Evolutionary conservation across 306 rosid genomes (phyloP), one percentile per base, ranked within the genome.

Genomic region (Geum urbanum): DNA sequence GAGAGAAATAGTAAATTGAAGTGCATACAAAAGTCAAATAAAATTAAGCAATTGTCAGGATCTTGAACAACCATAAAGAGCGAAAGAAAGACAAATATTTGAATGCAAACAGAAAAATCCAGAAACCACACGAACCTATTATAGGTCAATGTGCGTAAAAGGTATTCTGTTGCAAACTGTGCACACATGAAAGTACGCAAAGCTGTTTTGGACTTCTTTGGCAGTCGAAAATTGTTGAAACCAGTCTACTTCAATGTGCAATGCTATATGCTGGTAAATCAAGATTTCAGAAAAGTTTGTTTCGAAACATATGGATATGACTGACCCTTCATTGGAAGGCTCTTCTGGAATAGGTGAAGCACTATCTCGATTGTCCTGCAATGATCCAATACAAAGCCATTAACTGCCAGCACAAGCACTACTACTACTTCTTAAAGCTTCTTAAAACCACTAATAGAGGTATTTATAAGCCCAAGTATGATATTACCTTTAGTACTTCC

Each of bases 401-500:
- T 24, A 32, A 40, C 3, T 20, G 8, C 7, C 45, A 53, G 18
- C 22, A 44, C 5, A 49, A 51, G 46, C 40, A 66, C 5, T 4
- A 24, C 66, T 24, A 41, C 8, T 2, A 66, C 13, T 46, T 27
- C 8, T 35, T 18, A n/a, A 11, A 27, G 8, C 57, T 27, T 52
- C 67, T 15, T 20, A 14, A 9, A 35, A 47, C 6, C 62, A 57
- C 7, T 37, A 37, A 39, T 48, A 35, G 15, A 7, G 9, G 14
- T 27, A 7, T 4, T 9, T 3, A 18, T 9, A 55, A 57, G 41
- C 19, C 8, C 15, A 46, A 8, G 40, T 9, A 45, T 20, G 5
- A 45, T 6, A 39, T 46, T 15, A 86, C 95, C 85, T 84, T 64
- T 41, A 83, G 75, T 5, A 84, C 85, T 82, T 75, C 84, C 73